phyloP scores from a whole-genome alignment of 2,329 filamentous ascomycete species.

The Nemania sp. region DNA sequence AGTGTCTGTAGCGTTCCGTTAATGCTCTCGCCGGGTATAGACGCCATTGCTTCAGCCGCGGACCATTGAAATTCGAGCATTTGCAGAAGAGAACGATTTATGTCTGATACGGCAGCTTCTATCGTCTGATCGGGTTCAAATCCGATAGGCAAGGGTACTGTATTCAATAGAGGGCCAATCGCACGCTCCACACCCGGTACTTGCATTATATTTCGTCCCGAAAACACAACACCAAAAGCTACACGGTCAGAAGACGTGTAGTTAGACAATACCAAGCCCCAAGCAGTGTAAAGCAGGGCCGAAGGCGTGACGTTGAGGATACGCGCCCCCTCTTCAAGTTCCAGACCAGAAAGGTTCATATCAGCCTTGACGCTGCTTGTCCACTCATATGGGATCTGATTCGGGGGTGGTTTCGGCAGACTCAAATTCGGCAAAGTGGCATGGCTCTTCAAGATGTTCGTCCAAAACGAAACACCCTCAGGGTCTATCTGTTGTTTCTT shows the following conservation, averaged over 20 bases:
- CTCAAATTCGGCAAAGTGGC: conserved; percentile 5
- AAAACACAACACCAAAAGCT: conserved; percentile 31
- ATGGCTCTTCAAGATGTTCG: neutral
- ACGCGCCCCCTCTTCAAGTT: neutral
- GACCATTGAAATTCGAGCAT: conserved; percentile 25
- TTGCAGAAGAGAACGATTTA: conserved; percentile 6
- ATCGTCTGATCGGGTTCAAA: neutral
- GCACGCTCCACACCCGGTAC: conserved; percentile 1
- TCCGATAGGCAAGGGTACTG: conserved; percentile 17
- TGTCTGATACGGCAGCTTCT: neutral
- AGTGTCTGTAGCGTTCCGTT: conserved; percentile 12
- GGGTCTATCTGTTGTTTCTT: neutral
- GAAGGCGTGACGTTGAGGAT: conserved; percentile 8
- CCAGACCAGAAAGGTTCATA: neutral
- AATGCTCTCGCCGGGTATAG: conserved; percentile 14
- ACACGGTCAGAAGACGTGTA: conserved; percentile 28
- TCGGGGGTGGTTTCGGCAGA: conserved; percentile 13
- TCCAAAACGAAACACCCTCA: conserved; percentile 20
- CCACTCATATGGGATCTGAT: conserved; percentile 14
- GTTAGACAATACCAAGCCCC: conserved; percentile 29
- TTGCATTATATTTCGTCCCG: conserved; percentile 18
- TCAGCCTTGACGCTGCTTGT: conserved; percentile 2
- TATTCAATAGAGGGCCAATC: conserved; percentile 14
- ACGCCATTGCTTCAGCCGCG: conserved; percentile 13
- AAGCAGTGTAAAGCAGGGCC: conserved; percentile 22